Conservation (phyloP, 805 yeast species). For the Cyberlindnera veronae region DNA sequence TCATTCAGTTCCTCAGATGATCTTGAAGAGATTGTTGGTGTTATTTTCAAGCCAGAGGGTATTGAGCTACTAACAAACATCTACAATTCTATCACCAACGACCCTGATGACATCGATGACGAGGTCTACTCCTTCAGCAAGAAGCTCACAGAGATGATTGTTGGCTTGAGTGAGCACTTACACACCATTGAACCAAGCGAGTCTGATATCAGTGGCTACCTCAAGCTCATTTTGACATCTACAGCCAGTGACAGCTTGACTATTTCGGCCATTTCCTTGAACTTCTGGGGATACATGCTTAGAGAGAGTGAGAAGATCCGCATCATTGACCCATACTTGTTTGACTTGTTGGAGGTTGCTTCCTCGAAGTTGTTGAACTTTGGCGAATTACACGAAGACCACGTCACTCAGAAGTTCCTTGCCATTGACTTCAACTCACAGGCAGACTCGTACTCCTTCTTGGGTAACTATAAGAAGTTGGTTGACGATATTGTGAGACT, state of each 20-base stretch:
- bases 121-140: constrained; percentile 76
- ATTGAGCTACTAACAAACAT: constrained; percentile 63
- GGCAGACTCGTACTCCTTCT: constrained; percentile 73
- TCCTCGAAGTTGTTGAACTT: constrained; percentile 77
- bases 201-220: constrained; percentile 64
- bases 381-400: constrained; percentile 61
- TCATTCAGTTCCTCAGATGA: constrained; percentile 62
- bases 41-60: constrained; percentile 73
- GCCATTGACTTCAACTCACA: constrained; percentile 87
- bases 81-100: constrained; percentile 49
- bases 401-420: constrained; percentile 59
- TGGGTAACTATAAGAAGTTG: constrained; percentile 75
- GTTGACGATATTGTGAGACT: constrained; percentile 90
- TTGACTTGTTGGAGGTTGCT: constrained; percentile 69
- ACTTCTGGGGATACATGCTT: constrained; percentile 90
- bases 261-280: constrained; percentile 86
- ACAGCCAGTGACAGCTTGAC: constrained; percentile 82
- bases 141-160: constrained; percentile 91
- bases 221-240: constrained; percentile 72
- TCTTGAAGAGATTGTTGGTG: constrained; percentile 73
- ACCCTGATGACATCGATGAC: constrained; percentile 75
- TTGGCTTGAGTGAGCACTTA: constrained; percentile 77
- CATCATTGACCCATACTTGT: constrained; percentile 50
- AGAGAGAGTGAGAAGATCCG: constrained; percentile 67
- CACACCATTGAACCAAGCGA: constrained; percentile 44